Evolutionary conservation across 257 asterid species (phyloP).

Genomic region (Jasminum sambac): DNA sequence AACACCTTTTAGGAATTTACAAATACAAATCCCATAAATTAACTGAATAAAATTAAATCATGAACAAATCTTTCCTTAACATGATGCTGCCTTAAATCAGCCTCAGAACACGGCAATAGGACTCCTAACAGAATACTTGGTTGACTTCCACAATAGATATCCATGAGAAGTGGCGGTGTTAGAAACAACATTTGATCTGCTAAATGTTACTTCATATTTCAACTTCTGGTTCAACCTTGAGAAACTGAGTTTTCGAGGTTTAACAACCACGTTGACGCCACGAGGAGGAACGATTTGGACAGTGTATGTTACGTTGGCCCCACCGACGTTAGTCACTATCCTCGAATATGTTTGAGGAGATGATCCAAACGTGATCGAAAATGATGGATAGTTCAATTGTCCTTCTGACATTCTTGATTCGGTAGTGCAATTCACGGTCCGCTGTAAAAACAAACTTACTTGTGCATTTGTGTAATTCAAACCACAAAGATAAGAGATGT

Average conservation of each 20-base stretch:
- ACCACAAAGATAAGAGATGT: background rate
- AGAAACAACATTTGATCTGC: background rate
- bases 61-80: background rate
- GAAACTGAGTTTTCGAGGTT: background rate
- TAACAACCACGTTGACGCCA: background rate
- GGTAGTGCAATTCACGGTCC: background rate
- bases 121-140: background rate
- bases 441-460: background rate
- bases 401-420: background rate
- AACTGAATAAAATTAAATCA: background rate
- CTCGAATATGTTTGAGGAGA: background rate
- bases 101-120: background rate
- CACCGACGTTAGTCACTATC: background rate
- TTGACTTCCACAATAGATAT: background rate
- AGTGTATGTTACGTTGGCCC: background rate
- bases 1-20: background rate
- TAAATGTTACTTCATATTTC: constrained; percentile 1
- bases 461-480: background rate
- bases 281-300: background rate
- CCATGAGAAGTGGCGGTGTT: background rate
- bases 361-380: background rate
- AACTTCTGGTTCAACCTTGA: background rate
- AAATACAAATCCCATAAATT: background rate
- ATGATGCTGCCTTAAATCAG: background rate
- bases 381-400: background rate